A percentile compares a stretch with the other conserved stretches of the same genome.
These are phyloP conservation scores for Pneumocystis canis DNA, from an alignment of 1,139 yeast species.

Conservation along the genomic window DNA sequence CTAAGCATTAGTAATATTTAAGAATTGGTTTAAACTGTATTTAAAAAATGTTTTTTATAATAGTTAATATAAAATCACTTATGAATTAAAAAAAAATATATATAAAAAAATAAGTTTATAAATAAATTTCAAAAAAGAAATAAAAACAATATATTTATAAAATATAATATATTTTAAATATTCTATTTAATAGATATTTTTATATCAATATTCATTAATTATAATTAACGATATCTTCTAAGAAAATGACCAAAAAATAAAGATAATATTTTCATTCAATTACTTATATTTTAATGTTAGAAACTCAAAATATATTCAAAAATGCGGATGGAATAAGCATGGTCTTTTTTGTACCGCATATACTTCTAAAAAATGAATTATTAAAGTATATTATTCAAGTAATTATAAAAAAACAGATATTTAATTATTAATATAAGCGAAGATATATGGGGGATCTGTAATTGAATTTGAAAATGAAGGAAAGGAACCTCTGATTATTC, in stretches of 20 bases:
- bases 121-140: too few species aligned
- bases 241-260: not conserved
- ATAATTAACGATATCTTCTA: too few species aligned
- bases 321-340: not conserved
- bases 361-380: not conserved
- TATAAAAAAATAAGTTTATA: too few species aligned
- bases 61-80: too few species aligned
- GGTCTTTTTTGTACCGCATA: not conserved
- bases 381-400: not conserved
- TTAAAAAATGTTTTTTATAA: too few species aligned
- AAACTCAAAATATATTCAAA: not conserved
- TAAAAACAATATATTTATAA: too few species aligned
- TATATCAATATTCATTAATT: too few species aligned
- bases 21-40: too few species aligned
- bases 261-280: not conserved
- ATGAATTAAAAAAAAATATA: too few species aligned
- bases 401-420: not conserved
- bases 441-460: not conserved
- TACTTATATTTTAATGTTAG: not conserved
- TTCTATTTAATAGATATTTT: too few species aligned
- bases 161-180: too few species aligned
- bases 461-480: not conserved
- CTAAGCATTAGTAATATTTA: too few species aligned
- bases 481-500: not conserved
- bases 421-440: not conserved